phyloP scores from a whole-genome alignment of 108 stramenopile genomes.

The Fragilaria crotonensis region DNA sequence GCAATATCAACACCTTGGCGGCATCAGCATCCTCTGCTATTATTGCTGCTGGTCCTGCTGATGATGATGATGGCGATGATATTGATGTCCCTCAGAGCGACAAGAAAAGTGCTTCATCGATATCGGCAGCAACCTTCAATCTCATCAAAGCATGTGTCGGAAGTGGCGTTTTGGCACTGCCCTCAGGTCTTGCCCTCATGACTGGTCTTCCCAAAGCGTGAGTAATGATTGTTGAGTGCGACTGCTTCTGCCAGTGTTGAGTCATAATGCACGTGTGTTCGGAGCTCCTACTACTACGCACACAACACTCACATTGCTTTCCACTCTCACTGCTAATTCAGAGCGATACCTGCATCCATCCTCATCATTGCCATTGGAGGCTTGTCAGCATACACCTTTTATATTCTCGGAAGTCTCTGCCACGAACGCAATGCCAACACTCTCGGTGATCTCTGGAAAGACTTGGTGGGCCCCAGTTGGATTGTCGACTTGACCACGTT shows the following conservation, averaged over 20 bases:
- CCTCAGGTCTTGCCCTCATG: slow-evolving; percentile 66
- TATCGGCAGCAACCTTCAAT: slow-evolving; percentile 77
- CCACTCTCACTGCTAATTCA: no score
- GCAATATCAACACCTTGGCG: no score
- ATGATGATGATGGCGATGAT: no score
- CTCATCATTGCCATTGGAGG: slow-evolving; percentile 59
- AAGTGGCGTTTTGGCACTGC: slow-evolving; percentile 77
- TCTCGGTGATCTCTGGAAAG: slow-evolving; percentile 84
- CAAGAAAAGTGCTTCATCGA: no score
- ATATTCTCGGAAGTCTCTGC: slow-evolving; percentile 56
- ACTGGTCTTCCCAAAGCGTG: slow-evolving; percentile 41
- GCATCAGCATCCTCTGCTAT: no score
- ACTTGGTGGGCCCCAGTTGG: slow-evolving; percentile 59
- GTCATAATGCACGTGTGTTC: no score
- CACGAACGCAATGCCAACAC: slow-evolving; percentile 22
- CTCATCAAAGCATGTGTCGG: slow-evolving; percentile 87
- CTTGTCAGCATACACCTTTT: slow-evolving; percentile 85
- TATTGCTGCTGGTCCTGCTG: no score
- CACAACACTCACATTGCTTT: no score
- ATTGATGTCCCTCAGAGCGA: no score
- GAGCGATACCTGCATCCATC: slow-evolving; percentile 51
- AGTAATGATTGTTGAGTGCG: no score
- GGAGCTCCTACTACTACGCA: no score
- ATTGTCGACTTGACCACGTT: slow-evolving; percentile 62
- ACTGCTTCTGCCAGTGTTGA: no score